Conservation (phyloP, 2,329 filamentous ascomycete species). For the Daldinia sp. region DNA sequence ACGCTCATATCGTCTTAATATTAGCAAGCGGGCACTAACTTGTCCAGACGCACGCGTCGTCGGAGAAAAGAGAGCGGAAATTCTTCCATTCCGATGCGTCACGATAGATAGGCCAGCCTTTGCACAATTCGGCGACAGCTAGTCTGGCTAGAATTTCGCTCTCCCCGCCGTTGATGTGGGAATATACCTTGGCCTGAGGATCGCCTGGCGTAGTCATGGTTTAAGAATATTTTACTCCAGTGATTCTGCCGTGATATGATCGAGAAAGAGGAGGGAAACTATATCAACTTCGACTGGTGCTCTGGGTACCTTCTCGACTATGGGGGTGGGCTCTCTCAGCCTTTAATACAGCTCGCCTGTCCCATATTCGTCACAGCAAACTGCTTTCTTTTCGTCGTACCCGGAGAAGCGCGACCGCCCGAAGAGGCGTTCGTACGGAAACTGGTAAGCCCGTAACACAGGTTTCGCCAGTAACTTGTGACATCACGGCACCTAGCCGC, state of each 20-base stretch:
- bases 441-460: not conserved
- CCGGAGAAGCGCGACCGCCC: conserved; percentile 26
- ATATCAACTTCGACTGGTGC: not conserved
- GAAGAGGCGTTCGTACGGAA: conserved; percentile 7
- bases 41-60: conserved; percentile 63
- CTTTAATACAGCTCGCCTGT: not conserved
- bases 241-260: not conserved
- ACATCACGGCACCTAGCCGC: conserved; percentile 4
- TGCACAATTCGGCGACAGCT: conserved; percentile 64
- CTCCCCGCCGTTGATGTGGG: conserved; percentile 60
- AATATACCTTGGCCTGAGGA: conserved; percentile 52
- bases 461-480: not conserved
- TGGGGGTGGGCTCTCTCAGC: not conserved
- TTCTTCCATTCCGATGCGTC: conserved; percentile 67
- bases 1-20: not conserved
- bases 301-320: not conserved
- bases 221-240: not conserved
- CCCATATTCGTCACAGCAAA: not conserved
- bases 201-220: conserved; percentile 50
- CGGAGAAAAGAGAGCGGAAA: conserved; percentile 61
- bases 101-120: conserved; percentile 66
- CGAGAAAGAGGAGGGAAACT: not conserved
- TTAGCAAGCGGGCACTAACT: conserved; percentile 53
- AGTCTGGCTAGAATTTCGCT: conserved; percentile 59
- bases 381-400: not conserved